Conservation (phyloP, 1,284 basidiomycete species). For the Earliella scabrosa region DNA sequence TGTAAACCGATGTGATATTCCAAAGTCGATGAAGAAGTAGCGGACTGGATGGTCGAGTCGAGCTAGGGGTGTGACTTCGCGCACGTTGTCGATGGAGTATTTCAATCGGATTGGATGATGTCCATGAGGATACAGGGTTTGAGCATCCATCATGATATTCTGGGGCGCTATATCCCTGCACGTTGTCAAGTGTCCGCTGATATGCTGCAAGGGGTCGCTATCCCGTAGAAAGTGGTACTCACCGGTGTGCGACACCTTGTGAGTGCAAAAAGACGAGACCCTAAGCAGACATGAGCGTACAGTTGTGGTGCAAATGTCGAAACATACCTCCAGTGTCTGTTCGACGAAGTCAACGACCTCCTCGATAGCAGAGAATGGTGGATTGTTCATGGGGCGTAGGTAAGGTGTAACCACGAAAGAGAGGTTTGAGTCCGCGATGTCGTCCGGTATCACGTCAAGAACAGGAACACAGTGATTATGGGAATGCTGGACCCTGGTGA, state of each 20-base stretch:
- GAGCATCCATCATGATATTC: slow-evolving; percentile 38
- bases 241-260: slow-evolving; percentile 33
- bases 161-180: slow-evolving; percentile 29
- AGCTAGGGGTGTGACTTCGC: not conserved
- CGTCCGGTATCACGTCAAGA: slow-evolving; percentile 13
- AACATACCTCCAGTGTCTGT: slow-evolving; percentile 31
- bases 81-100: slow-evolving; percentile 12
- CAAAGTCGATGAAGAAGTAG: slow-evolving; percentile 37
- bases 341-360: slow-evolving; percentile 34
- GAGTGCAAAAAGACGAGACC: slow-evolving; percentile 32
- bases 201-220: too few relatives aligned
- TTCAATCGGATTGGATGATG: slow-evolving; percentile 28
- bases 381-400: slow-evolving; percentile 28
- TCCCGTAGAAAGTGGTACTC: not conserved
- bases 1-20: slow-evolving; percentile 22
- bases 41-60: slow-evolving; percentile 16
- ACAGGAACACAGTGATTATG: slow-evolving; percentile 26
- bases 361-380: slow-evolving; percentile 24
- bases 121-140: slow-evolving; percentile 28
- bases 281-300: slow-evolving; percentile 9
- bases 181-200: too few relatives aligned
- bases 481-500: slow-evolving; percentile 3
- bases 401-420: slow-evolving; percentile 32
- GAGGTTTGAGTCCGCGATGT: not conserved
- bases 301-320: too few relatives aligned